Percentiles rank a stretch among this genome's conserved stretches.
Conservation (phyloP, 805 yeast genomes). For the Sugiyamaella qingdaonensis region DNA sequence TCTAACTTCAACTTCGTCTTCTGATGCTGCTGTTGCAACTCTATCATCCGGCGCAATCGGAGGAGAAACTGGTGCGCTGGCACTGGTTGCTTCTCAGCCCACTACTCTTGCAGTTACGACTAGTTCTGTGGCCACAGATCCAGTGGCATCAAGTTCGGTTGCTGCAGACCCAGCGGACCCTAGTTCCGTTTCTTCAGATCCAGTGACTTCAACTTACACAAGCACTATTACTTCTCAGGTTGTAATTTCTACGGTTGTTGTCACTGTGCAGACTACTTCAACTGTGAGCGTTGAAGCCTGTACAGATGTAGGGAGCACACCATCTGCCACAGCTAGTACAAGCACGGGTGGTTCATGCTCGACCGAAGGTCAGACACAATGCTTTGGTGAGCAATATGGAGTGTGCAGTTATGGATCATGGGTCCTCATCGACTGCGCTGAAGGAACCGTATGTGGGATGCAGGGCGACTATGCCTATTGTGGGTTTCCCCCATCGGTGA, state of each 20-base stretch:
- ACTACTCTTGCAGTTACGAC: slow-evolving; percentile 12
- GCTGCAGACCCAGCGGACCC: neutral
- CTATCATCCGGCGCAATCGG: slow-evolving; percentile 16
- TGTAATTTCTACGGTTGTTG: slow-evolving; percentile 12
- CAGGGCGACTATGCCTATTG: slow-evolving; percentile 45
- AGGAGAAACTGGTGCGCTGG: slow-evolving; percentile 1
- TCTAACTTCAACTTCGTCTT: slow-evolving; percentile 25
- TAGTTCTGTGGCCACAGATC: slow-evolving; percentile 1
- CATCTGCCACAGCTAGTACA: slow-evolving; percentile 15
- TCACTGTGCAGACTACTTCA: slow-evolving; percentile 7
- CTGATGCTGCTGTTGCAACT: slow-evolving; percentile 18
- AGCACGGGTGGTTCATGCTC: slow-evolving; percentile 22
- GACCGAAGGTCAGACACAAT: slow-evolving; percentile 47
- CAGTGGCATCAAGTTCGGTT: neutral
- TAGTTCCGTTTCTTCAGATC: slow-evolving; percentile 10
- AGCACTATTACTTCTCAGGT: slow-evolving; percentile 17
- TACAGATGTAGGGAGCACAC: slow-evolving; percentile 6
- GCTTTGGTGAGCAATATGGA: slow-evolving; percentile 50
- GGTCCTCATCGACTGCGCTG: slow-evolving; percentile 55
- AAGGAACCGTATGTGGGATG: slow-evolving; percentile 63
- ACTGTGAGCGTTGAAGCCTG: slow-evolving; percentile 4
- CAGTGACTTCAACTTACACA: slow-evolving; percentile 17
- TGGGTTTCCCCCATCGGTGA: slow-evolving; percentile 33
- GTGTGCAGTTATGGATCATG: slow-evolving; percentile 55
- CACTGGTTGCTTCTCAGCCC: slow-evolving; percentile 14